These are phyloP conservation scores for Nicotiana obtusifolia DNA, from an alignment of 257 asterid genomes.

Conservation along the genomic window DNA sequence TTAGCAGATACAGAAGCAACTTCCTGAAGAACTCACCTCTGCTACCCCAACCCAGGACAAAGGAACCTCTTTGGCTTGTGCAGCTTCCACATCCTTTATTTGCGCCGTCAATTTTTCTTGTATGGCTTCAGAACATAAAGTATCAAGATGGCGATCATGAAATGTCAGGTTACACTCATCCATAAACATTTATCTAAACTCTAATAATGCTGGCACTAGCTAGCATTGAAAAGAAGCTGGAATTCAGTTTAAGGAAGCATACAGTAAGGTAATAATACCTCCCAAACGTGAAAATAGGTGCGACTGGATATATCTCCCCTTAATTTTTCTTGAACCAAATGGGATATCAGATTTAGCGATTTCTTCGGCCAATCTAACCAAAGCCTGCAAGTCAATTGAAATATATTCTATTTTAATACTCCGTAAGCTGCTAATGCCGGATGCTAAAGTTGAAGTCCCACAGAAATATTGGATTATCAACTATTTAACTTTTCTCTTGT, in stretches of 20 bases:
- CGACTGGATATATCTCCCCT: conserved; percentile 80
- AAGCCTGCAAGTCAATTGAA: conserved; percentile 40
- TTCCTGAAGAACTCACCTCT: conserved; percentile 50
- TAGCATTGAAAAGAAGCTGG: background rate
- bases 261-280: conserved; percentile 35
- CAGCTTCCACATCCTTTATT: conserved; percentile 67
- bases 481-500: background rate
- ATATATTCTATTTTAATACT: background rate
- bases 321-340: conserved; percentile 70
- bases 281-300: conserved; percentile 59
- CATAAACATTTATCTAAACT: background rate
- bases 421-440: background rate
- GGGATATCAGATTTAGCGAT: conserved; percentile 59
- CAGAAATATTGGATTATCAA: background rate
- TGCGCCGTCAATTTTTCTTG: conserved; percentile 59
- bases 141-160: conserved; percentile 8
- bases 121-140: conserved; percentile 47
- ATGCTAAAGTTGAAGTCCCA: background rate
- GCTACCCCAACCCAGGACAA: conserved; percentile 83
- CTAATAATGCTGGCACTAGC: background rate
- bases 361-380: conserved; percentile 69
- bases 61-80: conserved; percentile 56
- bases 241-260: background rate
- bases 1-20: background rate
- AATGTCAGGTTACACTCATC: background rate